Percentiles rank a stretch among this genome's conserved stretches.
Conservation (phyloP, 768 basidiomycete species). For the Lentinula detonsa region DNA sequence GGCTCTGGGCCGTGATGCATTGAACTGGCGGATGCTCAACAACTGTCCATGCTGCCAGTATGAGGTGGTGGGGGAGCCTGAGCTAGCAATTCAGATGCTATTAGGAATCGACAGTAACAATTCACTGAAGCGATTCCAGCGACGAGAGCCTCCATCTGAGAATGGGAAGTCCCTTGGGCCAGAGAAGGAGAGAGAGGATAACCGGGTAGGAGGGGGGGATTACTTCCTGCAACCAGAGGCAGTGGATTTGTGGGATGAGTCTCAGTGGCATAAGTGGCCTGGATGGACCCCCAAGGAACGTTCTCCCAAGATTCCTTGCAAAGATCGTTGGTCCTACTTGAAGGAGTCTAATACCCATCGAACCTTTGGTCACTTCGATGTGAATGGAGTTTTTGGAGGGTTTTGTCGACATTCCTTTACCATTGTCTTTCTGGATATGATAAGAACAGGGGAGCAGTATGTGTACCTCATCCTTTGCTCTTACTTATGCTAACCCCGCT, state of each 20-base stretch:
- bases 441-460: too few relatives aligned
- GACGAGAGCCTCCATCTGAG: background rate
- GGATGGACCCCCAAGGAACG: too few relatives aligned
- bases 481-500: too few relatives aligned
- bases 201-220: conserved; percentile 7
- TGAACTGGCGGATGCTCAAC: conserved; percentile 11
- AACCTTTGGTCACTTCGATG: too few relatives aligned
- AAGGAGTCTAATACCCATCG: too few relatives aligned
- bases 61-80: conserved; percentile 7
- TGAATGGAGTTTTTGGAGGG: too few relatives aligned
- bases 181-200: conserved; percentile 10
- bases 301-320: too few relatives aligned
- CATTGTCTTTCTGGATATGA: too few relatives aligned
- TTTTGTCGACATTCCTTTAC: too few relatives aligned
- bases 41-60: conserved; percentile 11
- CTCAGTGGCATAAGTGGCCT: background rate
- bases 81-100: conserved; percentile 1
- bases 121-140: conserved; percentile 9
- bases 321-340: too few relatives aligned
- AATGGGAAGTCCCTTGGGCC: background rate
- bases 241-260: conserved; percentile 17
- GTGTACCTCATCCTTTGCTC: too few relatives aligned
- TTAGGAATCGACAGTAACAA: conserved; percentile 12
- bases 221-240: conserved; percentile 14
- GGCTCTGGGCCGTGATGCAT: conserved; percentile 5